Conservation (phyloP, 306 rosid genomes). For the Lotus japonicus region DNA sequence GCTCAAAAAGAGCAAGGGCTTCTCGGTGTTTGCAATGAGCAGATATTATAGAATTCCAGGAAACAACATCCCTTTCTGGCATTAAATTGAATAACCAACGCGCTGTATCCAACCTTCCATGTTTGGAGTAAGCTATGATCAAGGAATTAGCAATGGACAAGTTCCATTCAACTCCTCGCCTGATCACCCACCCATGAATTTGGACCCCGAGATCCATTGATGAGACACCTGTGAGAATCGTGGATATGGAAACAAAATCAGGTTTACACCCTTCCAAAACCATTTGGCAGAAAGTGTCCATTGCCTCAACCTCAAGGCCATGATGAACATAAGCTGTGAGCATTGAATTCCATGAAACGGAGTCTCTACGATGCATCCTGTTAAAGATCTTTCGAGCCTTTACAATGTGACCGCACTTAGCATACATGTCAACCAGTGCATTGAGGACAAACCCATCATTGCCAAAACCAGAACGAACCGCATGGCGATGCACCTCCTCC, state of each 20-base stretch:
- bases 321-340: slow-evolving; percentile 63
- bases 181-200: slow-evolving; percentile 73
- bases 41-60: slow-evolving; percentile 86
- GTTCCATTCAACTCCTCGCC: slow-evolving; percentile 56
- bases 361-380: slow-evolving; percentile 46
- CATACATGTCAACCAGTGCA: slow-evolving; percentile 81
- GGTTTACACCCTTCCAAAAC: slow-evolving; percentile 47
- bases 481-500: slow-evolving; percentile 68
- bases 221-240: slow-evolving; percentile 36
- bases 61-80: slow-evolving; percentile 70
- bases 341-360: slow-evolving; percentile 86
- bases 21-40: slow-evolving; percentile 53
- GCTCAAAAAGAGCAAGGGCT: slow-evolving; percentile 52
- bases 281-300: slow-evolving; percentile 47
- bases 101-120: slow-evolving; percentile 44
- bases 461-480: slow-evolving; percentile 53
- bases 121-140: slow-evolving; percentile 55
- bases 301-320: slow-evolving; percentile 53
- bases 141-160: slow-evolving; percentile 66
- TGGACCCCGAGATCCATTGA: slow-evolving; percentile 42
- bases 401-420: slow-evolving; percentile 85
- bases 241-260: slow-evolving; percentile 58
- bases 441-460: slow-evolving; percentile 66
- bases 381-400: slow-evolving; percentile 65
- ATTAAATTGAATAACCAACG: slow-evolving; percentile 51